Evolutionary conservation across 345 rosid species (phyloP).

Genomic region (Fremontodendron californicum): DNA sequence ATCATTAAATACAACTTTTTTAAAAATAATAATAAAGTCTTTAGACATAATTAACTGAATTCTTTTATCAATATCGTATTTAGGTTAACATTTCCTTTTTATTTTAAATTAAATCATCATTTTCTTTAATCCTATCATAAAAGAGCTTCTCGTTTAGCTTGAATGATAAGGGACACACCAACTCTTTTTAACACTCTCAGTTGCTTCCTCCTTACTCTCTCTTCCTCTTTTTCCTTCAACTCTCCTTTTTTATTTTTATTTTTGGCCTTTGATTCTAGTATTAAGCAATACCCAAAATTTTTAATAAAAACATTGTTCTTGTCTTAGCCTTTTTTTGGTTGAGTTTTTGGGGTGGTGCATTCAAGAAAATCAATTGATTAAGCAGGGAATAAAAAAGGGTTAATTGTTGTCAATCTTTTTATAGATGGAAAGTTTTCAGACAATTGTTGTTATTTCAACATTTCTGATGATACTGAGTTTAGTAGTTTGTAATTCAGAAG

Average conservation of each 20-base stretch:
- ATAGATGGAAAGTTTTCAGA: slow-evolving; percentile 34
- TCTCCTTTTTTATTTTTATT: not conserved
- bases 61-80: no score
- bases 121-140: not conserved
- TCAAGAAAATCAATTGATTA: not conserved
- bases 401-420: not conserved
- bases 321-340: not conserved
- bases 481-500: slow-evolving; percentile 10
- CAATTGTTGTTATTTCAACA: slow-evolving; percentile 14
- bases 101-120: no score
- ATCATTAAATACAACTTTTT: no score
- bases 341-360: not conserved
- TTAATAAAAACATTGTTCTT: no score
- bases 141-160: not conserved
- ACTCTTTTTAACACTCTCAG: not conserved
- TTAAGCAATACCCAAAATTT: no score
- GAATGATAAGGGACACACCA: slow-evolving; percentile 15
- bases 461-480: slow-evolving; percentile 21
- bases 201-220: not conserved
- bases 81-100: no score
- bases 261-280: no score
- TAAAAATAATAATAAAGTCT: no score
- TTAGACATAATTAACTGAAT: no score
- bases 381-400: not conserved
- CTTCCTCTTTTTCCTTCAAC: not conserved